phyloP scores from a whole-genome alignment of 257 asterid species.

The Ocimum tenuiflorum region DNA sequence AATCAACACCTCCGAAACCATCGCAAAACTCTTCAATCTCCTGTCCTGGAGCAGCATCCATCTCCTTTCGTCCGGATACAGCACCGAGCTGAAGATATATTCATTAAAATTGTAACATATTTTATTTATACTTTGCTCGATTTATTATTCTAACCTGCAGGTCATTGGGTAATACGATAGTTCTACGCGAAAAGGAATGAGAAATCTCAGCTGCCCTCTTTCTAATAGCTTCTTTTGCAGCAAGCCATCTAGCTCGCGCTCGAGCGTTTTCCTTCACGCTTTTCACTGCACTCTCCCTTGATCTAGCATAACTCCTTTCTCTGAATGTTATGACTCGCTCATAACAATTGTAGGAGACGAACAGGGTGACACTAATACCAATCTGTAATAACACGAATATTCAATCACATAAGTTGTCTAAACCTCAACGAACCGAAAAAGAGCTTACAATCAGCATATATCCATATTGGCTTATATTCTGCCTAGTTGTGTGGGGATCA shows the following conservation, averaged over 20 bases:
- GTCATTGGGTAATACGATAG: too few relatives aligned
- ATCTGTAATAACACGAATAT: slow-evolving; percentile 49
- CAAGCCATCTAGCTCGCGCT: slow-evolving; percentile 66
- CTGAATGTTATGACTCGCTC: slow-evolving; percentile 48
- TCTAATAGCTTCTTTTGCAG: slow-evolving; percentile 53
- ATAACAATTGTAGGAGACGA: slow-evolving; percentile 58
- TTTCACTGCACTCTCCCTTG: slow-evolving; percentile 74
- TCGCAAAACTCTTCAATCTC: slow-evolving; percentile 42
- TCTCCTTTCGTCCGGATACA: slow-evolving; percentile 29
- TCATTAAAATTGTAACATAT: too few relatives aligned
- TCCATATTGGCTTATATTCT: slow-evolving; percentile 73
- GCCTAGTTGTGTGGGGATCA: slow-evolving; percentile 40
- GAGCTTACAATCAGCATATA: slow-evolving; percentile 63
- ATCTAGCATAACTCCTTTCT: slow-evolving; percentile 58
- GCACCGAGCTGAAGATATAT: slow-evolving; percentile 37
- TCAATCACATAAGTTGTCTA: too few relatives aligned
- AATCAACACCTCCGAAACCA: slow-evolving; percentile 23
- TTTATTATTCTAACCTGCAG: too few relatives aligned
- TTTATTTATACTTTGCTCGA: too few relatives aligned
- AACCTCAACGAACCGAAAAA: too few relatives aligned
- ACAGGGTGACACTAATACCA: slow-evolving; percentile 45
- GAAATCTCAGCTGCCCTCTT: slow-evolving; percentile 51
- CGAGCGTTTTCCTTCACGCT: slow-evolving; percentile 53
- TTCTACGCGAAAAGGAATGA: slow-evolving; percentile 26
- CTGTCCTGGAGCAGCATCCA: slow-evolving; percentile 26